Base-by-base conservation (phyloP, 208 protist species). In the Trypanosomatidae sp. region DNA sequence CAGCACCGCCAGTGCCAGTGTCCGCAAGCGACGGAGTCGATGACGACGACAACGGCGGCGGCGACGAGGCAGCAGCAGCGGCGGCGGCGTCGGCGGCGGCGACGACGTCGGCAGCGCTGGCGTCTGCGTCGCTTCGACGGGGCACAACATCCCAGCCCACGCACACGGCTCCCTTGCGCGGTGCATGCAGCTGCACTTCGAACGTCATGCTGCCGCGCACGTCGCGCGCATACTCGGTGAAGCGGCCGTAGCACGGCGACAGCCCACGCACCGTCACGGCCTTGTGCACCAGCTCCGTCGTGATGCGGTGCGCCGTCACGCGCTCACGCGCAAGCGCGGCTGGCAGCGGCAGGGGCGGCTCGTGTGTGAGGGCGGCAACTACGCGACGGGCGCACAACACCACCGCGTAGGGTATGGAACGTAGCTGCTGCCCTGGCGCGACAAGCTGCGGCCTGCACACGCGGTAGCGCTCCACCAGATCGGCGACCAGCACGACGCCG, bases 401-500 rank as follows among this genome's bases (percentile, higher is more conserved):
- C 27, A 86, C 53, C 11, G 67, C 66, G 56, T 79, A 93, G 19
- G 84, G 84, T n/a, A 93, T 72, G 53, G 13, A 27, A 42, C 10
- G 15, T 11, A 15, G n/a, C 20, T 45, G 6, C 7, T 28, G 18
- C 26, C 41, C 41, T 32, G 41, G 41, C 2, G 41, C 20, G 20
- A 25, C 23, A 6, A 45, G 41, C 41, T n/a, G 18, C 4, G 41
- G 41, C 41, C 41, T 2, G 15, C 5, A 18, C n/a, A 33, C 41
- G 15, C 41, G 41, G 45, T 88, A 92, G 10, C 84, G 71, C 43
- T 64, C 47, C 35, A 77, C 66, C n/a, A 93, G 55, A 48, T 87
- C 71, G 4, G 73, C 71, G 6, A 93, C 56, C 11, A 93, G 46
- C 5, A 64, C 78, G n/a, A 89, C 73, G 27, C 79, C 84, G 32